Evolutionary conservation across 2,329 filamentous ascomycete genomes (phyloP).

Genomic region (Aspergillus felis): DNA sequence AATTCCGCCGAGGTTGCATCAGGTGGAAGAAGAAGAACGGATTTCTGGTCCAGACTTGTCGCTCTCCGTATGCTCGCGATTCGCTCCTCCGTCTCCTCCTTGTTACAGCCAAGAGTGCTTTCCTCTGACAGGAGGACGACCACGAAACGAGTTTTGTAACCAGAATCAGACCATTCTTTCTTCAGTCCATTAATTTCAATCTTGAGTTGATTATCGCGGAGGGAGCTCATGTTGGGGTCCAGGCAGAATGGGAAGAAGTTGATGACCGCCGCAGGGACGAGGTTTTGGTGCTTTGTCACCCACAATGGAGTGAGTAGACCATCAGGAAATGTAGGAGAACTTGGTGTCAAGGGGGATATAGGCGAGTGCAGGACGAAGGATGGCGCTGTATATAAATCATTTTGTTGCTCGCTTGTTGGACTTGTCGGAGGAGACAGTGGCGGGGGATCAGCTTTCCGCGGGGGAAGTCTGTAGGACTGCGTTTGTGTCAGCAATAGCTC

Average conservation of each 20-base stretch:
- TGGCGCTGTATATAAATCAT: constrained; percentile 42
- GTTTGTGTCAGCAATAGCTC: constrained; percentile 13
- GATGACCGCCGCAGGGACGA: constrained; percentile 75
- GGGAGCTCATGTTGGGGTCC: constrained; percentile 67
- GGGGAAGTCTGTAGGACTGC: constrained; percentile 54
- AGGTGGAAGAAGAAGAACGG: constrained; percentile 78
- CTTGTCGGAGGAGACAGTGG: constrained; percentile 48
- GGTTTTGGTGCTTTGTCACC: constrained; percentile 82
- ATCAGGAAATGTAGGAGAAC: constrained; percentile 81
- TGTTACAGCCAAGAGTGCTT: constrained; percentile 57
- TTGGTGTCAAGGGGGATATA: constrained; percentile 81
- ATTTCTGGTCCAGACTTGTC: constrained; percentile 77
- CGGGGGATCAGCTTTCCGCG: constrained; percentile 60
- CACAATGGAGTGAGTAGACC: constrained; percentile 77
- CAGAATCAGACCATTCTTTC: constrained; percentile 54
- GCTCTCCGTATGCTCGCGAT: constrained; percentile 73
- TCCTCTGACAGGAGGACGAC: constrained; percentile 75
- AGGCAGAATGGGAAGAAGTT: constrained; percentile 75
- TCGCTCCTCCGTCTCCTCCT: constrained; percentile 67
- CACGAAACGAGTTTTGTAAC: constrained; percentile 71
- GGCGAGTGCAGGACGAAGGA: constrained; percentile 75
- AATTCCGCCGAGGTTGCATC: constrained; percentile 68
- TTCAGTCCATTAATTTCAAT: constrained; percentile 78
- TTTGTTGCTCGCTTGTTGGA: constrained; percentile 47
- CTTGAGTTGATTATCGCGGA: constrained; percentile 85